phyloP scores from a whole-genome alignment of 164 flowering plant species.

The Kalanchoe fedtschenkoi region DNA sequence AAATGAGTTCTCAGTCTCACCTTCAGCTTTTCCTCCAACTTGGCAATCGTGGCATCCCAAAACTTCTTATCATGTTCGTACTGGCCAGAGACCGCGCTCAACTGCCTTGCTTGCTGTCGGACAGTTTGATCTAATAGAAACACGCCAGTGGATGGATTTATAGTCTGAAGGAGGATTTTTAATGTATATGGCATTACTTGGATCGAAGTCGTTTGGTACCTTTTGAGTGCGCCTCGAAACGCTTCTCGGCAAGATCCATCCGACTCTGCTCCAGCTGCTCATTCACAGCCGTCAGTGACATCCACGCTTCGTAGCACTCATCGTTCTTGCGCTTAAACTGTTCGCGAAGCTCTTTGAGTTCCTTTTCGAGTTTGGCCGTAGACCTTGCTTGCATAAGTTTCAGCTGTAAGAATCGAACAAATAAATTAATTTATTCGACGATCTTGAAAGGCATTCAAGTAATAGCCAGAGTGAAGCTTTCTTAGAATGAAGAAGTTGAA shows the following conservation, averaged over 20 bases:
- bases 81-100: conserved; percentile 32
- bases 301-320: conserved; percentile 85
- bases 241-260: conserved; percentile 57
- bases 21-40: conserved; percentile 45
- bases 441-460: neutral
- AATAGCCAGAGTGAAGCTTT: too few relatives aligned
- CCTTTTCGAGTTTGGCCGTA: neutral
- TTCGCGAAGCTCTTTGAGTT: neutral
- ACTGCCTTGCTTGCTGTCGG: conserved; percentile 34
- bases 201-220: conserved; percentile 28
- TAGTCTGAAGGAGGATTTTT: conserved; percentile 17
- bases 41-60: conserved; percentile 36
- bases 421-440: neutral
- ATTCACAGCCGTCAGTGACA: conserved; percentile 62
- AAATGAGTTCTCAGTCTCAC: conserved; percentile 24
- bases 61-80: conserved; percentile 43
- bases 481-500: neutral
- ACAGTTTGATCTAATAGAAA: conserved; percentile 33
- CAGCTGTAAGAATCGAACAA: neutral
- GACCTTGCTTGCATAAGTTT: conserved; percentile 6
- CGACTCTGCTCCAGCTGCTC: conserved; percentile 56
- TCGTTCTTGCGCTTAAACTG: conserved; percentile 44
- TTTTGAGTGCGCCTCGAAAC: conserved; percentile 33
- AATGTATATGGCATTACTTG: conserved; percentile 8
- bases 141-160: neutral